Percentiles rank a stretch among this genome's conserved stretches.
These are phyloP conservation scores for Talaromyces nanjingensis DNA, from an alignment of 495 filamentous ascomycete species.

Conservation along the genomic window DNA sequence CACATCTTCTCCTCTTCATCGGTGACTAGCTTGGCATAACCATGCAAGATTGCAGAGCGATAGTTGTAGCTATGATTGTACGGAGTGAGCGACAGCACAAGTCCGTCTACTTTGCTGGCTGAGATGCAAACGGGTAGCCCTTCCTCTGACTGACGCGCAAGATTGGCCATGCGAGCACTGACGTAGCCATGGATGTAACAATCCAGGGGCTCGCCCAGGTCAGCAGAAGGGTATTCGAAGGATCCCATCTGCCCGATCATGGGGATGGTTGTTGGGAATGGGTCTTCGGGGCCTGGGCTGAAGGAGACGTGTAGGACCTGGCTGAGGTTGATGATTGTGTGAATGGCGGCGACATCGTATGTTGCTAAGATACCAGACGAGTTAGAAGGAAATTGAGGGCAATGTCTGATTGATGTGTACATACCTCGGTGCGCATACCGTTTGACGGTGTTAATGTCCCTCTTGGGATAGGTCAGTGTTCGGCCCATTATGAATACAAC, in stretches of 20 bases:
- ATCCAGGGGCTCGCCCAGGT: constrained; percentile 60
- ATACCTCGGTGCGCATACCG: constrained; percentile 62
- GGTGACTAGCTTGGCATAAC: constrained; percentile 61
- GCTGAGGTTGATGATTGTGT: constrained; percentile 69
- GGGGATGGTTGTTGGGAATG: constrained; percentile 72
- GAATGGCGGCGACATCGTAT: constrained; percentile 72
- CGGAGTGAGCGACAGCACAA: constrained; percentile 71
- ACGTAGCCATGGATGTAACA: constrained; percentile 88
- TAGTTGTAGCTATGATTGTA: constrained; percentile 84
- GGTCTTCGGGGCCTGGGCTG: constrained; percentile 49
- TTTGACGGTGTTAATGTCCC: constrained; percentile 62
- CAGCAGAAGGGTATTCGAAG: constrained; percentile 55
- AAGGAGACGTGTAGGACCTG: constrained; percentile 84
- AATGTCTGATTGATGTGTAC: constrained; percentile 7
- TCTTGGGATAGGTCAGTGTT: constrained; percentile 61
- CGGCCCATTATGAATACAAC: constrained; percentile 29
- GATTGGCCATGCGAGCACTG: constrained; percentile 68
- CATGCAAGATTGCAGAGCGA: constrained; percentile 74
- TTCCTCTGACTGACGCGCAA: constrained; percentile 47
- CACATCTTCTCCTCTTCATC: constrained; percentile 67
- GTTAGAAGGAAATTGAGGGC: background rate
- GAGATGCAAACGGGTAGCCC: constrained; percentile 58
- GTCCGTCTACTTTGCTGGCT: constrained; percentile 64
- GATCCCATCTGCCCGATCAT: constrained; percentile 85
- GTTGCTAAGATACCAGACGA: constrained; percentile 38